Evolutionary conservation across 2,329 filamentous ascomycete genomes (phyloP), one percentile per base, ranked within the genome.

Genomic region (Fusarium liriodendri): DNA sequence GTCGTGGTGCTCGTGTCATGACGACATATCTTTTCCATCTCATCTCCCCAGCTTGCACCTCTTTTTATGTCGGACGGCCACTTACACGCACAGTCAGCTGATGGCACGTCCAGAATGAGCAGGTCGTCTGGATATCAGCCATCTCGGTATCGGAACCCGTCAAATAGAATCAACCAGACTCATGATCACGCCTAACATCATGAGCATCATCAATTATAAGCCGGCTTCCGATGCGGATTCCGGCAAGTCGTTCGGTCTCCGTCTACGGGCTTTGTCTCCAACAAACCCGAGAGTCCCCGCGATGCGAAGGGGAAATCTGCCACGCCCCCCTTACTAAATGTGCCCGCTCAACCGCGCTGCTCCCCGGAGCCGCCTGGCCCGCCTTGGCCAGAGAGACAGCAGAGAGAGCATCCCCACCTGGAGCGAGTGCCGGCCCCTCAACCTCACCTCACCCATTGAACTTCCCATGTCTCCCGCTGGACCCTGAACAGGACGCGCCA

Each of bases 211-310:
- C 32, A 25, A 25, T 27, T 16, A 25, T 4, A 27, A 20, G 38
- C 72, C 71, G 71, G 71, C 71, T 72, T 74, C 71, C 71, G 71
- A 74, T 52, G 47, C 71, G 71, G 71, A 61, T 55, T 74, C 71
- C 71, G 71, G 32, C 52, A 25, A 60, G 61, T 37, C 38, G 37
- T 72, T 72, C 68, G 71, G 71, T 74, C 71, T 74, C 71, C 68
- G 71, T 72, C 68, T 42, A 35, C 60, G 59, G 29, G 18, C 29
- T 62, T 16, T 50, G 22, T 62, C 71, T 66, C 71, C 64, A 72
- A 65, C 71, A 72, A 50, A 50, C 50, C 32, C 61, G 37, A 47
- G 40, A 69, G 35, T 22, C 62, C 60, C 61, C 55, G 27, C 42
- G 29, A 32, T 59, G 63, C 9, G 35, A 25, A 47, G 4, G 20